phyloP scores from a whole-genome alignment of 495 filamentous ascomycete species.

The Lophiotrema nucula region DNA sequence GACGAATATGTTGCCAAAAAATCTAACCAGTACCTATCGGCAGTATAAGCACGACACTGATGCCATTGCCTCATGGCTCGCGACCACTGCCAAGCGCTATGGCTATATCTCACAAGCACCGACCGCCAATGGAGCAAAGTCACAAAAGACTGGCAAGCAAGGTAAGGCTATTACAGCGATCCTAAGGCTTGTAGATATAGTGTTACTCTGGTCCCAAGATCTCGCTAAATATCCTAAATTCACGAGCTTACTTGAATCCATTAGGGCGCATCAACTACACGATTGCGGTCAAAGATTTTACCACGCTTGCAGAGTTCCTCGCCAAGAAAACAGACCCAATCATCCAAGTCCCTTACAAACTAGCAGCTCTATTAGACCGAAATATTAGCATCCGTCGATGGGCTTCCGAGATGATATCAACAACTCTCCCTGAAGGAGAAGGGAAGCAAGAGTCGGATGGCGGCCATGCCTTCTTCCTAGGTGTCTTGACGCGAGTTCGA shows the following conservation, averaged over 20 bases:
- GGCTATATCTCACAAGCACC: slow-evolving; percentile 37
- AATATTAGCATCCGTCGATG: not conserved
- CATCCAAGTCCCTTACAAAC: not conserved
- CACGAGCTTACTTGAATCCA: slow-evolving; percentile 5
- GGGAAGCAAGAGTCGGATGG: not conserved
- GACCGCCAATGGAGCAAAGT: slow-evolving; percentile 20
- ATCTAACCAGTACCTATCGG: slow-evolving; percentile 45
- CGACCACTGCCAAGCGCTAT: slow-evolving; percentile 45
- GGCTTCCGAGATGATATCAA: not conserved
- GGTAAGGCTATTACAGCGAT: no score
- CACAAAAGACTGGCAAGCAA: no score
- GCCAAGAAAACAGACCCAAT: slow-evolving; percentile 25
- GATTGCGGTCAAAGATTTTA: slow-evolving; percentile 45
- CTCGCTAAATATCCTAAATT: no score
- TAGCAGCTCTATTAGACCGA: not conserved
- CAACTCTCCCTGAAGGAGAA: not conserved
- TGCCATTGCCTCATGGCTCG: slow-evolving; percentile 51
- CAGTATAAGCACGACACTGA: slow-evolving; percentile 54
- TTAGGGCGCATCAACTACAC: slow-evolving; percentile 34
- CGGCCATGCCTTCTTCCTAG: not conserved
- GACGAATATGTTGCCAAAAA: slow-evolving; percentile 42
- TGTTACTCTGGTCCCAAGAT: no score
- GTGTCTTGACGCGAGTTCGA: not conserved
- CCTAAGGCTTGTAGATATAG: no score
- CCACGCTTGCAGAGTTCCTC: slow-evolving; percentile 43